Evolutionary conservation across 2,329 filamentous ascomycete species (phyloP), one percentile per base, ranked within the genome.

Genomic region (Rhynchosporium graminicola): DNA sequence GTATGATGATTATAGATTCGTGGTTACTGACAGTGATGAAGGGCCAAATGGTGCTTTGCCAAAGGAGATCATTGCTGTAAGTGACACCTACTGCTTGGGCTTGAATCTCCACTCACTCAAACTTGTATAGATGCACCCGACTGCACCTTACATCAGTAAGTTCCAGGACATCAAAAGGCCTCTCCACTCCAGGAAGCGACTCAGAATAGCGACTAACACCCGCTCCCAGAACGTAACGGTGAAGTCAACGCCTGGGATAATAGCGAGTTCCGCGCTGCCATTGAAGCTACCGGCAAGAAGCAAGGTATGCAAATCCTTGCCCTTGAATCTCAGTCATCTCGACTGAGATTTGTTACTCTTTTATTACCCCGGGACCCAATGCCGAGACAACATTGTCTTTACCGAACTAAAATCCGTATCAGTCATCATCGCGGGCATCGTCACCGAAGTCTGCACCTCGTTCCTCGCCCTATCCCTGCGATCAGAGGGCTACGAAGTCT

Each of bases 241-340:
- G 87, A 92, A 72, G 88, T 92, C 70, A 83, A 91, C 71, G 89
- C 89, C 2, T 91, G 88, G 89, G 90, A 92, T 72, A 91, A 90
- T 69, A 68, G 80, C 2, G 83, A 89, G 0, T 91, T 92, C 78
- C 82, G 82, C 42, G 79, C 78, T 1, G 88, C 89, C 1, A 80
- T 92, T 64, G 76, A 80, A 66, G 87, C 87, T 1, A 83, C 87
- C 3, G 83, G 83, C 62, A 87, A 85, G 73, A 85, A 80, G 36
- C 90, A 92, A 73, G 20, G 20, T 20, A 20, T 20, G 20, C 1
- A 20, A 20, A 20, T 1, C 20, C 20, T 20, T 20, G 20, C 20
- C 20, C 20, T 20, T 20, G 20, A 20, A 20, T 20, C 1, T 20
- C 20, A 20, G 20, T 20, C 20, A 20, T 20, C 20, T 20, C 20